Conservation (phyloP, 306 rosid species). For the Quercus robur region DNA sequence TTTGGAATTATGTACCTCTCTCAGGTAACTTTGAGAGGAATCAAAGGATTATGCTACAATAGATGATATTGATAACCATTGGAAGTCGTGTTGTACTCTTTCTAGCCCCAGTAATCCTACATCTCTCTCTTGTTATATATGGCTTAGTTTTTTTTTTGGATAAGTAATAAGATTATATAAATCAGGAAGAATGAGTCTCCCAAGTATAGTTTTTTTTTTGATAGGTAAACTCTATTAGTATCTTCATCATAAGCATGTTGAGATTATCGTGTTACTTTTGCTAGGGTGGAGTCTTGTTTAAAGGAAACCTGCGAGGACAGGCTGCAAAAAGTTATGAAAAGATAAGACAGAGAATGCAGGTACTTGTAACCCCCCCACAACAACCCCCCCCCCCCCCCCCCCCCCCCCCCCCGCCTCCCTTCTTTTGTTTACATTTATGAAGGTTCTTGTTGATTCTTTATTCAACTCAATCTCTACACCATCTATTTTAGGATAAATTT, state of each 20-base stretch:
- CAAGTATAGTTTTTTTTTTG: too few relatives aligned
- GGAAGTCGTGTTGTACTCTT: not conserved
- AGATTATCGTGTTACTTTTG: conserved; percentile 16
- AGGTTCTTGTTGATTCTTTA: conserved; percentile 15
- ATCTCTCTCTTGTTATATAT: not conserved
- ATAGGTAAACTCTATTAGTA: not conserved
- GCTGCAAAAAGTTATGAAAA: conserved; percentile 88
- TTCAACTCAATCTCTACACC: conserved; percentile 15
- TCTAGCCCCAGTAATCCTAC: not conserved
- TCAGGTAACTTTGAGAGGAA: not conserved
- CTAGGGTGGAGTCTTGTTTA: conserved; percentile 92
- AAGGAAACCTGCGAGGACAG: conserved; percentile 92
- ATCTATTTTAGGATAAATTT: conserved; percentile 62
- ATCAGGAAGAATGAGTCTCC: too few relatives aligned
- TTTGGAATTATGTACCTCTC: not conserved
- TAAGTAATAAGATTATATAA: too few relatives aligned
- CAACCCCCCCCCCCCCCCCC: too few relatives aligned
- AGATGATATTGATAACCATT: not conserved
- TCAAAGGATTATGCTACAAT: not conserved
- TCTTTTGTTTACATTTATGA: conserved; percentile 1
- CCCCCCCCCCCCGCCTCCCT: not conserved
- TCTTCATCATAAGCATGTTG: conserved; percentile 20
- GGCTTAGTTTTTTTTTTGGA: too few relatives aligned
- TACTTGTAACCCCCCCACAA: conserved; percentile 5
- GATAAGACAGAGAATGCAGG: conserved; percentile 80